Percentiles rank a stretch among this genome's conserved stretches.
Evolutionary conservation across 148 eudicot species (phyloP).

Genomic region (Limonium bicolor): DNA sequence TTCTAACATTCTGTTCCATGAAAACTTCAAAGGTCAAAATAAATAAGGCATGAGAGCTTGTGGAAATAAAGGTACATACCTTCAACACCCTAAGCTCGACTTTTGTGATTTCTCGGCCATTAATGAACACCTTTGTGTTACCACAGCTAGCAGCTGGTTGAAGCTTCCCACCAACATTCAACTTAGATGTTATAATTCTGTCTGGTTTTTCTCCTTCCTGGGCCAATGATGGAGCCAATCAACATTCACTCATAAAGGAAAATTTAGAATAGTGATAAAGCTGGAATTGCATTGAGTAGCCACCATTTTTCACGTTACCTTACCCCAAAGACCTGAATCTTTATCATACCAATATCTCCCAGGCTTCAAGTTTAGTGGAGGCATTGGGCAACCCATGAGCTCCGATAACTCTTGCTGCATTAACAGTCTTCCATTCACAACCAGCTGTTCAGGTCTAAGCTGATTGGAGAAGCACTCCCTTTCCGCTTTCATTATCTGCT

Average conservation of each 20-base stretch:
- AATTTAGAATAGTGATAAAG: too few species aligned
- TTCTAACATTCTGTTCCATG: too few species aligned
- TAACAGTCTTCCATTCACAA: conserved; percentile 69
- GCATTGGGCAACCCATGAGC: conserved; percentile 60
- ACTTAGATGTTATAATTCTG: conserved; percentile 69
- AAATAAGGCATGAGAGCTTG: too few species aligned
- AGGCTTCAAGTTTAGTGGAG: conserved; percentile 84
- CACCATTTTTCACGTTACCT: conserved; percentile 41
- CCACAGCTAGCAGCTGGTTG: conserved; percentile 78
- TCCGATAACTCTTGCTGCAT: conserved; percentile 61
- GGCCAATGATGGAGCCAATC: conserved; percentile 10
- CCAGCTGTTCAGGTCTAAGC: conserved; percentile 70
- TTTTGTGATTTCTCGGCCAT: conserved; percentile 98
- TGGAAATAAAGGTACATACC: conserved; percentile 22
- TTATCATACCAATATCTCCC: conserved; percentile 95
- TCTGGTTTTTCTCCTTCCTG: conserved; percentile 96
- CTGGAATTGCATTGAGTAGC: background rate
- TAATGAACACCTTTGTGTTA: conserved; percentile 81
- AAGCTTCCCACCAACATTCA: conserved; percentile 80
- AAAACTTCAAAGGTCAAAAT: too few species aligned
- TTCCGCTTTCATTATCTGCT: conserved; percentile 85
- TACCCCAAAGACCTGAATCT: conserved; percentile 99
- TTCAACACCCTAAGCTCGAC: conserved; percentile 89
- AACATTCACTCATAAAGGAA: too few species aligned
- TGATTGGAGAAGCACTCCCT: conserved; percentile 80